Conservation (phyloP, 2,329 filamentous ascomycete genomes). For the Aphanoascus verrucosus region DNA sequence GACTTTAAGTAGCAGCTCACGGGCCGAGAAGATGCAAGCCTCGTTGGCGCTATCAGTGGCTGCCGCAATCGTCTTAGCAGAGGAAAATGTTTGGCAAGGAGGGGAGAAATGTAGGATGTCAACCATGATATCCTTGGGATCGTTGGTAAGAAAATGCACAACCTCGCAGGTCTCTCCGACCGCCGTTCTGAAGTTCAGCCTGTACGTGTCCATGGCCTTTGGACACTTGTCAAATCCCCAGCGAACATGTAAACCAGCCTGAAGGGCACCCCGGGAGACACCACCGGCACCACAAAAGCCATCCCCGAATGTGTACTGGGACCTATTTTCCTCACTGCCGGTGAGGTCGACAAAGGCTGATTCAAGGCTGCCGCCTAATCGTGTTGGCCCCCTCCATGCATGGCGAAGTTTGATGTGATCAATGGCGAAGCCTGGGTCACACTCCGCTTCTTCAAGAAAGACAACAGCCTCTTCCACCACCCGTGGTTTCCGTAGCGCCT, state of each 20-base stretch:
- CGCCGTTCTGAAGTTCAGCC: slow-evolving; percentile 44
- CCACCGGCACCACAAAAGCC: slow-evolving; percentile 65
- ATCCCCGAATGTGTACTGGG: slow-evolving; percentile 57
- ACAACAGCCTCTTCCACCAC: slow-evolving; percentile 21
- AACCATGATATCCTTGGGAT: slow-evolving; percentile 34
- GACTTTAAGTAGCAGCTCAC: slow-evolving; percentile 45
- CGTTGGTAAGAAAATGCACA: slow-evolving; percentile 33
- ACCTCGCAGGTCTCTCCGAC: slow-evolving; percentile 35
- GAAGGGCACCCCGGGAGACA: slow-evolving; percentile 51
- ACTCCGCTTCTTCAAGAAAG: slow-evolving; percentile 25
- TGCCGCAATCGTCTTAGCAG: slow-evolving; percentile 52
- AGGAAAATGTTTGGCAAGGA: slow-evolving; percentile 67
- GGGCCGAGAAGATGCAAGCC: slow-evolving; percentile 41
- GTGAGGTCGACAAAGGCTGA: slow-evolving; percentile 19
- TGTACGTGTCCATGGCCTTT: slow-evolving; percentile 49
- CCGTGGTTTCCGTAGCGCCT: neutral
- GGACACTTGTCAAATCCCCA: slow-evolving; percentile 55
- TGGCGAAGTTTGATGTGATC: slow-evolving; percentile 20
- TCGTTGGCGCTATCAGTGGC: slow-evolving; percentile 58
- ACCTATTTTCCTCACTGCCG: neutral
- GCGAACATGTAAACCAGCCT: slow-evolving; percentile 48
- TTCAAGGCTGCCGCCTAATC: slow-evolving; percentile 22
- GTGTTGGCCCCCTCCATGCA: slow-evolving; percentile 27
- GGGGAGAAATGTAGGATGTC: slow-evolving; percentile 67
- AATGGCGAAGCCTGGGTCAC: slow-evolving; percentile 19